Conservation (phyloP, 1,284 basidiomycete genomes). For the Puccinia hordei region DNA sequence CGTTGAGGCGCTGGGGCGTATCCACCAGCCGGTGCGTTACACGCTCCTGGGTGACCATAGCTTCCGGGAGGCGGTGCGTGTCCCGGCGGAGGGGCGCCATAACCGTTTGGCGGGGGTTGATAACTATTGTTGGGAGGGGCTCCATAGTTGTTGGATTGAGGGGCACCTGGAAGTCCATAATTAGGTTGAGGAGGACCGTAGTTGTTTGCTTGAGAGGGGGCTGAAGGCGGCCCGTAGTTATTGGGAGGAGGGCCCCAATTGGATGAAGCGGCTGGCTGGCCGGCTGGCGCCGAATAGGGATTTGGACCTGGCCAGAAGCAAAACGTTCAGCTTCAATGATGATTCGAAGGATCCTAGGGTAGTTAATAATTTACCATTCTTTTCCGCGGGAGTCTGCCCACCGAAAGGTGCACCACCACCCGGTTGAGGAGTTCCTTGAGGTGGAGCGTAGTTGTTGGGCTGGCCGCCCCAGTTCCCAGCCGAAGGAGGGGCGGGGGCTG, state of each 20-base stretch:
- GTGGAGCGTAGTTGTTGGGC: not conserved
- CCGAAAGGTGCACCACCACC: not conserved
- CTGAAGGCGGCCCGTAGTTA: constrained; percentile 1
- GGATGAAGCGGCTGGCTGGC: not conserved
- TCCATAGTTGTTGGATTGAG: not conserved
- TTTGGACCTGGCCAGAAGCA: not conserved
- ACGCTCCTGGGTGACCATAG: constrained; percentile 3
- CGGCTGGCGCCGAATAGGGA: not conserved
- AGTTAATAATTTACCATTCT: not conserved
- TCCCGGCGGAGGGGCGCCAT: constrained; percentile 4
- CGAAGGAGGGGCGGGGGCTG: not conserved
- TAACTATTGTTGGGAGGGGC: constrained; percentile 15
- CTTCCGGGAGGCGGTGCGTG: not conserved
- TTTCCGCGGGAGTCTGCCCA: constrained; percentile 1
- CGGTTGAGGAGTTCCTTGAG: not conserved
- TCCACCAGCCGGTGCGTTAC: constrained; percentile 28
- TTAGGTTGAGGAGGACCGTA: constrained; percentile 13
- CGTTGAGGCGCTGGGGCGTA: constrained; percentile 22
- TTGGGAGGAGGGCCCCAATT: not conserved
- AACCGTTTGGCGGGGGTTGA: not conserved
- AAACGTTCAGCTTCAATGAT: not conserved
- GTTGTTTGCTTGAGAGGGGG: not conserved
- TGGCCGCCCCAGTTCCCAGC: not conserved
- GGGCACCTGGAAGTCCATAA: not conserved
- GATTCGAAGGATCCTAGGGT: not conserved